Evolutionary conservation across 1,284 basidiomycete species (phyloP).

Genomic region (Amylostereum areolatum): DNA sequence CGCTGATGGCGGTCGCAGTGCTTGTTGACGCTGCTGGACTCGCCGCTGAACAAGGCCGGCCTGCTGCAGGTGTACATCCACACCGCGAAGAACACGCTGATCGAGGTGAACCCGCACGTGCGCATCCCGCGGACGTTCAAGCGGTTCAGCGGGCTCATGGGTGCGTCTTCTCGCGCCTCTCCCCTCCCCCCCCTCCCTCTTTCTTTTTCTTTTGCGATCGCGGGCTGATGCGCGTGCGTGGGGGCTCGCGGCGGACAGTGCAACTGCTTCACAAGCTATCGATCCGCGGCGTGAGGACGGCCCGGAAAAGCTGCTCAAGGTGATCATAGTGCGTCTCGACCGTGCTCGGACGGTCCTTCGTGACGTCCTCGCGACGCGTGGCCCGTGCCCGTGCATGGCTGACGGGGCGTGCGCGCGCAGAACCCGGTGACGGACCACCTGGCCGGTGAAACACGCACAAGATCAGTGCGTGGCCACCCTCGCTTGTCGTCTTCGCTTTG

Average conservation of each 20-base stretch:
- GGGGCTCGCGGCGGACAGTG: too few species aligned
- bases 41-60: slow-evolving; percentile 96
- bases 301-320: slow-evolving; percentile 93
- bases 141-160: slow-evolving; percentile 97
- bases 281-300: slow-evolving; percentile 95
- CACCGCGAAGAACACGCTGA: slow-evolving; percentile 93
- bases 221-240: too few species aligned
- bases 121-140: slow-evolving; percentile 98
- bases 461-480: slow-evolving; percentile 62
- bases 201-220: neutral
- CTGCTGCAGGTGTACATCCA: slow-evolving; percentile 98
- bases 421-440: slow-evolving; percentile 97
- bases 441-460: slow-evolving; percentile 91
- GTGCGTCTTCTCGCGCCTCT: too few species aligned
- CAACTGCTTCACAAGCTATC: slow-evolving; percentile 96
- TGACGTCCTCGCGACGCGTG: neutral
- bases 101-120: slow-evolving; percentile 98
- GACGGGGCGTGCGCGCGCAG: too few species aligned
- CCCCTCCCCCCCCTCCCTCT: slow-evolving; percentile 8
- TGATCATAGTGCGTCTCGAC: slow-evolving; percentile 71
- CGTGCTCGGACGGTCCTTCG: slow-evolving; percentile 6
- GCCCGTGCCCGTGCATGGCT: too few species aligned
- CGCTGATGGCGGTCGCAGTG: too few species aligned
- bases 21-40: slow-evolving; percentile 93
- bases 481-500: slow-evolving; percentile 1